Conservation (phyloP, 2,329 filamentous ascomycete genomes). For the Thielaviopsis ethacetica region DNA sequence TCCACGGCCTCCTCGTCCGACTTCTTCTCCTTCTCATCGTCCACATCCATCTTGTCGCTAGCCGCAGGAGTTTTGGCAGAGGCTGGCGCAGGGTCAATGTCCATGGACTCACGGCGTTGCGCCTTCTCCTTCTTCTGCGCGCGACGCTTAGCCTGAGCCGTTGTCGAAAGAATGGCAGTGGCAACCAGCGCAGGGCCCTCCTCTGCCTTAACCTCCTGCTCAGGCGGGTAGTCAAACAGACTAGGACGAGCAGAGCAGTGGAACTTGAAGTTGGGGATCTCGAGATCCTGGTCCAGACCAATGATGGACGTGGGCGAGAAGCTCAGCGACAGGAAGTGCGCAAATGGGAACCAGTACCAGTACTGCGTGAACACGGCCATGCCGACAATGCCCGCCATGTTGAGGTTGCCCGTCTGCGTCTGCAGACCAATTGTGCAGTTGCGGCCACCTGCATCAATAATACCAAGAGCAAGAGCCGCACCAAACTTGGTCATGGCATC, state of each 20-base stretch:
- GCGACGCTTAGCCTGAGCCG: slow-evolving; percentile 87
- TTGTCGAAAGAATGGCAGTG: slow-evolving; percentile 89
- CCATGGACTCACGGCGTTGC: slow-evolving; percentile 84
- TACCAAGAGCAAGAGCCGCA: slow-evolving; percentile 81
- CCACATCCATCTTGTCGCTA: slow-evolving; percentile 73
- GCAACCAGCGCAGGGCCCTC: slow-evolving; percentile 88
- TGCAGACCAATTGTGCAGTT: slow-evolving; percentile 98
- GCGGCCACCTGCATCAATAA: slow-evolving; percentile 92
- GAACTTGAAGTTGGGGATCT: slow-evolving; percentile 89
- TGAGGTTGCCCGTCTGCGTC: slow-evolving; percentile 93
- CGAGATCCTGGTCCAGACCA: slow-evolving; percentile 80
- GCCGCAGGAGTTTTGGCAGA: slow-evolving; percentile 38
- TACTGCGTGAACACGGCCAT: slow-evolving; percentile 98
- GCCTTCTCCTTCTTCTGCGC: slow-evolving; percentile 89
- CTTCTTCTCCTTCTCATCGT: slow-evolving; percentile 43
- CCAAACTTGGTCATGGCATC: slow-evolving; percentile 99
- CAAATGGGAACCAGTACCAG: slow-evolving; percentile 99
- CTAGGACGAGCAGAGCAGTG: slow-evolving; percentile 88
- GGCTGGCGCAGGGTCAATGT: slow-evolving; percentile 60
- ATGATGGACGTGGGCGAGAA: slow-evolving; percentile 97
- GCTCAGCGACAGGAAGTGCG: slow-evolving; percentile 88
- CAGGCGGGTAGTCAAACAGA: slow-evolving; percentile 93
- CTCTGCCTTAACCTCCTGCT: slow-evolving; percentile 87
- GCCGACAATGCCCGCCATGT: slow-evolving; percentile 95
- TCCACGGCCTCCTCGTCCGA: slow-evolving; percentile 37